phyloP scores from a whole-genome alignment of 2,329 filamentous ascomycete genomes.

The Bipolaris victoriae region DNA sequence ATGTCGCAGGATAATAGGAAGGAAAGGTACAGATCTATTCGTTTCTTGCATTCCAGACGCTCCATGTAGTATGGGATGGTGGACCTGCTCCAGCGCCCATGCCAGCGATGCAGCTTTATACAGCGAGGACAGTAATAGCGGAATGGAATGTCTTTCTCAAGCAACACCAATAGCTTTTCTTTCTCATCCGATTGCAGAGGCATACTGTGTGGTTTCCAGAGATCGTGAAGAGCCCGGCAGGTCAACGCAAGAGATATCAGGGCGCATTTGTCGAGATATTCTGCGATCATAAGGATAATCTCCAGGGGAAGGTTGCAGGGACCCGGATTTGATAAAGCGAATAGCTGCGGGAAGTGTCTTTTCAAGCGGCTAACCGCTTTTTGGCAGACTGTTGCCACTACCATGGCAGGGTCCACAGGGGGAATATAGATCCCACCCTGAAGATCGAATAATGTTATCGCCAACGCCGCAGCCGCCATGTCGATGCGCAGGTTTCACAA shows the following conservation, averaged over 20 bases:
- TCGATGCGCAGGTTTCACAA: too few relatives aligned
- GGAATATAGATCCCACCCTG: background rate
- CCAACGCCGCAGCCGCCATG: too few relatives aligned
- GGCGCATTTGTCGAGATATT: too few relatives aligned
- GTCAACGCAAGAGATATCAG: too few relatives aligned
- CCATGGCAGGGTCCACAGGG: background rate
- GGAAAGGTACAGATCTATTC: background rate
- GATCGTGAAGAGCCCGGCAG: background rate
- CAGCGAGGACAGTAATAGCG: constrained; percentile 28
- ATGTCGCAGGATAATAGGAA: constrained; percentile 4
- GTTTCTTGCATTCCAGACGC: constrained; percentile 15
- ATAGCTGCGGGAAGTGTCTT: background rate
- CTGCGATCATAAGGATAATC: too few relatives aligned
- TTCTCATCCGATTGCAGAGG: constrained; percentile 12
- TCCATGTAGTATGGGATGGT: constrained; percentile 4
- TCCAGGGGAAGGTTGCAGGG: too few relatives aligned
- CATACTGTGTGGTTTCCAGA: constrained; percentile 3
- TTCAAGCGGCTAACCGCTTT: background rate
- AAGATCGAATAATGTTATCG: too few relatives aligned
- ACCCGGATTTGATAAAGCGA: too few relatives aligned
- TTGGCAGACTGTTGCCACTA: background rate
- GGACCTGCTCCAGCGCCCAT: constrained; percentile 18
- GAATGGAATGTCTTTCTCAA: too few relatives aligned
- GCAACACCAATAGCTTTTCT: constrained; percentile 24
- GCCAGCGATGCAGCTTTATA: constrained; percentile 28